Conservation (phyloP, 805 yeast genomes). For the Cyberlindnera bimundalis region DNA sequence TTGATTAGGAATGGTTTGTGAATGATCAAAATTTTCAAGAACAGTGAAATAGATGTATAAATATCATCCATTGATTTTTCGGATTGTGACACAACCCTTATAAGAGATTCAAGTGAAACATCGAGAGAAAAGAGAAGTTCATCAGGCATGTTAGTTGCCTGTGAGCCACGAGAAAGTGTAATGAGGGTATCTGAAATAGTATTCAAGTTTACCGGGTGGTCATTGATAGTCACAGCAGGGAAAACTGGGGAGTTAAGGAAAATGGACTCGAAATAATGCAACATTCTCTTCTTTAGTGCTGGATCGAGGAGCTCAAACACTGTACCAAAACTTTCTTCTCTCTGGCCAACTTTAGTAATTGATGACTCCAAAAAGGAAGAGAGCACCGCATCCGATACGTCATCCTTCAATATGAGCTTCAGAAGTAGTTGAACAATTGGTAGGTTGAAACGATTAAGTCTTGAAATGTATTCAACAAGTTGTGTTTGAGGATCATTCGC, state of each 20-base stretch:
- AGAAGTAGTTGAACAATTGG: conserved; percentile 41
- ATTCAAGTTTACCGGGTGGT: conserved; percentile 10
- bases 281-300: conserved; percentile 30
- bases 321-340: conserved; percentile 31
- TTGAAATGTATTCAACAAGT: conserved; percentile 21
- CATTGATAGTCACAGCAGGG: conserved; percentile 28
- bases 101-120: conserved; percentile 36
- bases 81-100: conserved; percentile 22
- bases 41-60: conserved; percentile 39
- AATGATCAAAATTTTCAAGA: conserved; percentile 53
- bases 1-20: conserved; percentile 50
- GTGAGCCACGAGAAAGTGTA: conserved; percentile 18
- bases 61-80: conserved; percentile 15
- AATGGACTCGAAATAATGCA: conserved; percentile 38
- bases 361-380: conserved; percentile 11
- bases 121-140: conserved; percentile 40
- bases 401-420: conserved; percentile 26
- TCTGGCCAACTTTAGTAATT: conserved; percentile 2
- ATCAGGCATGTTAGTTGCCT: conserved; percentile 27
- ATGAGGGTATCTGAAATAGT: conserved; percentile 20
- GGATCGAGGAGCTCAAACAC: conserved; percentile 37
- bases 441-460: conserved; percentile 38
- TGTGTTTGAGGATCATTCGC: background rate
- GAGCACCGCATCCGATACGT: conserved; percentile 13
- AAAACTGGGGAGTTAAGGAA: conserved; percentile 40